Conservation (phyloP, 129 eudicot genomes). For the Solidago caesia region DNA sequence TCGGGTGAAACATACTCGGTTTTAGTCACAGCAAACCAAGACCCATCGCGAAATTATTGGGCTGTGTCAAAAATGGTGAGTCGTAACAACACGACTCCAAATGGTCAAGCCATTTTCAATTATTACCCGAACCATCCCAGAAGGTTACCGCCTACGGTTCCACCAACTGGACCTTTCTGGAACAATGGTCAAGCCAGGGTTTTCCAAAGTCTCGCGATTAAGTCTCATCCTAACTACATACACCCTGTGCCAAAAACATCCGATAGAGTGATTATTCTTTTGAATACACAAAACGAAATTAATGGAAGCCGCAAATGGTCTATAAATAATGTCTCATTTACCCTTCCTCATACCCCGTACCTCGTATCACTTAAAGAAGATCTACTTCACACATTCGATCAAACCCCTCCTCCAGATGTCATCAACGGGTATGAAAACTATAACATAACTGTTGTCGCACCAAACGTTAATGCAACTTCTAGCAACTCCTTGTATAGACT, state of each 20-base stretch:
- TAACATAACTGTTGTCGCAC: slow-evolving; percentile 39
- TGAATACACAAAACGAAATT: slow-evolving; percentile 74
- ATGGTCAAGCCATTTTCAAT: slow-evolving; percentile 66
- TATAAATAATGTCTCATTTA: slow-evolving; percentile 65
- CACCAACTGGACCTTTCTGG: slow-evolving; percentile 74
- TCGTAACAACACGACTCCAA: slow-evolving; percentile 54
- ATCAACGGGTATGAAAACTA: slow-evolving; percentile 36
- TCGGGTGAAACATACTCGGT: slow-evolving; percentile 93
- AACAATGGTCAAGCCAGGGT: slow-evolving; percentile 41
- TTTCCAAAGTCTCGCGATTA: slow-evolving; percentile 54
- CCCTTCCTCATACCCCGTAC: slow-evolving; percentile 73
- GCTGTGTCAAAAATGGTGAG: slow-evolving; percentile 52
- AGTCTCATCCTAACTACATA: slow-evolving; percentile 48
- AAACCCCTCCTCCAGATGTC: slow-evolving; percentile 58
- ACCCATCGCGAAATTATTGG: slow-evolving; percentile 85
- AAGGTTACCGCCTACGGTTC: slow-evolving; percentile 55
- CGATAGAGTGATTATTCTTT: slow-evolving; percentile 58
- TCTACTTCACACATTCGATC: slow-evolving; percentile 46
- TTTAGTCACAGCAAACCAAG: slow-evolving; percentile 69
- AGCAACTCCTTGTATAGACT: slow-evolving; percentile 58
- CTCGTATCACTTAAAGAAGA: slow-evolving; percentile 57
- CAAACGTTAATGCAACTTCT: slow-evolving; percentile 46
- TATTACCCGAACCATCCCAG: slow-evolving; percentile 84
- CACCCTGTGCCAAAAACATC: slow-evolving; percentile 56
- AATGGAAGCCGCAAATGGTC: slow-evolving; percentile 65